Conservation (phyloP, 2,329 filamentous ascomycete genomes). For the Biscogniauxia marginata region DNA sequence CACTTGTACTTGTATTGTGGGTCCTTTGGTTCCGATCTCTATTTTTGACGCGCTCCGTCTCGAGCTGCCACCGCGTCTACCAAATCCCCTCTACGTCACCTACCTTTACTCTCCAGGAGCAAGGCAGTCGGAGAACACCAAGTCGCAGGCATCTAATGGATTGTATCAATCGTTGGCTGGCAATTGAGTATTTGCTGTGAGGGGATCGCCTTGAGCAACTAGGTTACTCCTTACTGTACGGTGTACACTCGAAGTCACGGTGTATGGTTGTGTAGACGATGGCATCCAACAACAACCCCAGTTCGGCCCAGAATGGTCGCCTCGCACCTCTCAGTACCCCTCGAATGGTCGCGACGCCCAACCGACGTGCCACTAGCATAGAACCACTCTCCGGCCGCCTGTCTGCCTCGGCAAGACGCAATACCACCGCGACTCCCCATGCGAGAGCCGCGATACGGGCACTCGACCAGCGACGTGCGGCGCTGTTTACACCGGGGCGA, state of each 20-base stretch:
- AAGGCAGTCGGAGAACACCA: not conserved
- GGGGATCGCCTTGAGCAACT: not conserved
- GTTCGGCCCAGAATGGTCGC: conserved; percentile 9
- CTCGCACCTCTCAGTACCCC: conserved; percentile 28
- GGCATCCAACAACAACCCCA: conserved; percentile 15
- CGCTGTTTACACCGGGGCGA: conserved; percentile 59
- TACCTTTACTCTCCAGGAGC: not conserved
- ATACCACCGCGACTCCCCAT: conserved; percentile 54
- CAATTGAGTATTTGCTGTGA: not conserved
- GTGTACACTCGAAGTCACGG: not conserved
- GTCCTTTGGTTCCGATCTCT: not conserved
- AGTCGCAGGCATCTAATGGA: not conserved
- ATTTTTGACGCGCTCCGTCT: not conserved
- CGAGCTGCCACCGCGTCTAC: not conserved
- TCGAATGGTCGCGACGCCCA: conserved; percentile 30
- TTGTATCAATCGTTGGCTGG: not conserved
- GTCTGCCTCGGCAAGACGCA: conserved; percentile 45
- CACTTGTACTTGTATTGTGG: not conserved
- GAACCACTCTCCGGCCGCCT: conserved; percentile 44
- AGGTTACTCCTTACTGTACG: not conserved
- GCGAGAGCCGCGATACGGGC: conserved; percentile 59
- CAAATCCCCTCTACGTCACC: not conserved
- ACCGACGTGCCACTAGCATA: conserved; percentile 31
- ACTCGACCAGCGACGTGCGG: conserved; percentile 57
- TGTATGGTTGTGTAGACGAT: conserved; percentile 4